phyloP scores from a whole-genome alignment of 129 eudicot species.

The Flaveria trinervia region DNA sequence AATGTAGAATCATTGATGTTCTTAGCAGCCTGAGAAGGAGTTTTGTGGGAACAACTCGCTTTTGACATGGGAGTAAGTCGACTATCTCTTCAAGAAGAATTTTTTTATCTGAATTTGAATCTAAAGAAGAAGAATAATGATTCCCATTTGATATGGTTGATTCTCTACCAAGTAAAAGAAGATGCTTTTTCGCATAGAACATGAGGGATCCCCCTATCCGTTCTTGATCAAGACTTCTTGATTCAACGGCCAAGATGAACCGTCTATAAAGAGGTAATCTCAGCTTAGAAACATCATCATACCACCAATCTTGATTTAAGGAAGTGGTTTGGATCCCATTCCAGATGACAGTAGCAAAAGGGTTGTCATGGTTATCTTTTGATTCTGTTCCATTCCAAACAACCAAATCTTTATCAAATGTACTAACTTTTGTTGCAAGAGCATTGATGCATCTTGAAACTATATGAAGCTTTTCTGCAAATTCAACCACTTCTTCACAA shows the following conservation, averaged over 20 bases:
- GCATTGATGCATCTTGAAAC: constrained; percentile 62
- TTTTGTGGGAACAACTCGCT: constrained; percentile 49
- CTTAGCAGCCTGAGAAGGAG: constrained; percentile 55
- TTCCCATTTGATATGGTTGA: constrained; percentile 36
- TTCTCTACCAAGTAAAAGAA: constrained; percentile 53
- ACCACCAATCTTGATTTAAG: constrained; percentile 68
- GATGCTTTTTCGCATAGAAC: constrained; percentile 62
- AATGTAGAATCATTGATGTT: constrained; percentile 57
- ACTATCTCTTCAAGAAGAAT: constrained; percentile 60
- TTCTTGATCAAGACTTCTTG: constrained; percentile 53
- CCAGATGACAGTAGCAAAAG: constrained; percentile 40
- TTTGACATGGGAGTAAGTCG: constrained; percentile 55
- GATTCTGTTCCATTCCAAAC: constrained; percentile 39
- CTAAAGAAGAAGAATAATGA: constrained; percentile 16
- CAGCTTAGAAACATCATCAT: constrained; percentile 51
- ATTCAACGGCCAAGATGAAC: constrained; percentile 46
- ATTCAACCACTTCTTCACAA: constrained; percentile 47
- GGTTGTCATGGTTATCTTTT: constrained; percentile 33
- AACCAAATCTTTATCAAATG: not conserved
- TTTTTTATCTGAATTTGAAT: constrained; percentile 41
- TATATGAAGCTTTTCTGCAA: constrained; percentile 56
- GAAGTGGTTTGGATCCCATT: constrained; percentile 51
- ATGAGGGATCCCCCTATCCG: constrained; percentile 61
- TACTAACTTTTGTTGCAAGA: constrained; percentile 50
- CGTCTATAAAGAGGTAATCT: constrained; percentile 53